Percentiles rank a stretch among this genome's conserved stretches.
phyloP scores from a whole-genome alignment of 805 yeast genomes.

The Candida dajiaensis region DNA sequence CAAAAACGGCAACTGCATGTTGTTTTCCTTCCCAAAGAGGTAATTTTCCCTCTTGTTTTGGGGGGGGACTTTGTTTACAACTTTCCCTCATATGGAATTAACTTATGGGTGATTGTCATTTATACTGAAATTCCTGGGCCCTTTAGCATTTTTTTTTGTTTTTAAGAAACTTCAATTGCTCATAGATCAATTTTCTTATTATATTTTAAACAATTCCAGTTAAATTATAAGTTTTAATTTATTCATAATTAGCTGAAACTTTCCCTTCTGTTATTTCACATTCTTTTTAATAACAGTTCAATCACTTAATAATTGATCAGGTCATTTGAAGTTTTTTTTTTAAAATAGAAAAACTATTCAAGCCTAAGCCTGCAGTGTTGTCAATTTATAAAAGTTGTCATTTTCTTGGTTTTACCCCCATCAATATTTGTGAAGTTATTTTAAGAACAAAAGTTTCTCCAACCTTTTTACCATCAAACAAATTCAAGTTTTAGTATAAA shows the following conservation, averaged over 20 bases:
- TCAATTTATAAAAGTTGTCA: too few relatives aligned
- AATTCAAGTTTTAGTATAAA: too few relatives aligned
- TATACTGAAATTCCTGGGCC: not conserved
- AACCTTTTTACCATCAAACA: not conserved
- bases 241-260: too few relatives aligned
- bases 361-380: too few relatives aligned
- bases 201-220: too few relatives aligned
- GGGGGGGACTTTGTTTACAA: not conserved
- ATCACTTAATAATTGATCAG: not conserved
- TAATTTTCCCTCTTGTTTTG: slow-evolving; percentile 1
- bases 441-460: not conserved
- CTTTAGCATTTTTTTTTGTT: too few relatives aligned
- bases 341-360: too few relatives aligned
- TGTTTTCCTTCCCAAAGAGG: not conserved
- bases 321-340: not conserved
- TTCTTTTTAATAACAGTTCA: not conserved
- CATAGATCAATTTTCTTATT: too few relatives aligned
- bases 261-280: not conserved
- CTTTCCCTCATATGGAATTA: not conserved
- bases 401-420: not conserved
- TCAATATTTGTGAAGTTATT: not conserved
- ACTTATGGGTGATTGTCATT: too few relatives aligned
- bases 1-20: not conserved
- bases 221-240: too few relatives aligned
- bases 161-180: not conserved